A percentile compares a stretch with the other conserved stretches of the same genome.
Evolutionary conservation across 805 yeast species (phyloP).

Genomic region (Yamadazyma sp.): DNA sequence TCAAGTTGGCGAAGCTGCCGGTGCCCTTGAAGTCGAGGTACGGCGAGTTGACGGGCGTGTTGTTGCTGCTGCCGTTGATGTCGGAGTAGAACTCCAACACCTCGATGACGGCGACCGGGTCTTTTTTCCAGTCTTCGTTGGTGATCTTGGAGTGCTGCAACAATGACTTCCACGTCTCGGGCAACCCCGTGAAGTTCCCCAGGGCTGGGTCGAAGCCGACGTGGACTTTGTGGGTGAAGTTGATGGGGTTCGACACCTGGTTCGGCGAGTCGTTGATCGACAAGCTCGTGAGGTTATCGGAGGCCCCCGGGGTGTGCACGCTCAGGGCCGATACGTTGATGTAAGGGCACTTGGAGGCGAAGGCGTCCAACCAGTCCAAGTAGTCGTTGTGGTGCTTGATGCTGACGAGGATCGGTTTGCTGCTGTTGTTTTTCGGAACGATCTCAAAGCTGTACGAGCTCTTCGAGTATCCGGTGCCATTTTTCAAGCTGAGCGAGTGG

Average conservation of each 20-base stretch:
- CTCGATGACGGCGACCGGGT: conserved; percentile 63
- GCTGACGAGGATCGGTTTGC: conserved; percentile 67
- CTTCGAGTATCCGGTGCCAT: conserved; percentile 42
- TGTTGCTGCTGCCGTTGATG: conserved; percentile 13
- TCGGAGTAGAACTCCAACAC: conserved; percentile 57
- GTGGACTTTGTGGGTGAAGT: conserved; percentile 91
- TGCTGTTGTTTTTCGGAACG: conserved; percentile 49
- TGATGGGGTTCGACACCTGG: conserved; percentile 85
- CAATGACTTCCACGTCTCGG: conserved; percentile 57
- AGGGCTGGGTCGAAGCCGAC: conserved; percentile 82
- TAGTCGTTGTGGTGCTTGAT: conserved; percentile 78
- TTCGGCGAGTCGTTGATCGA: conserved; percentile 9
- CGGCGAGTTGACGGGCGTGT: conserved; percentile 14
- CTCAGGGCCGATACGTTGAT: conserved; percentile 29
- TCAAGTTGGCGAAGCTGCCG: conserved; percentile 12
- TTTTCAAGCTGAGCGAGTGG: conserved; percentile 56
- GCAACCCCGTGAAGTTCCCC: conserved; percentile 56
- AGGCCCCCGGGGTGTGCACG: background rate
- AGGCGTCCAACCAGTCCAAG: conserved; percentile 88
- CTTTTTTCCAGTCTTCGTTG: conserved; percentile 60
- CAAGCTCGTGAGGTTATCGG: conserved; percentile 2
- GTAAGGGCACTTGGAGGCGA: conserved; percentile 72
- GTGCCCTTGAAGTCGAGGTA: conserved; percentile 8
- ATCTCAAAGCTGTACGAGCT: conserved; percentile 71
- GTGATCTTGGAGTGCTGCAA: conserved; percentile 60